Percentiles rank a stretch among this genome's conserved stretches.
Conservation (phyloP, 345 rosid genomes). For the Alliaria petiolata region DNA sequence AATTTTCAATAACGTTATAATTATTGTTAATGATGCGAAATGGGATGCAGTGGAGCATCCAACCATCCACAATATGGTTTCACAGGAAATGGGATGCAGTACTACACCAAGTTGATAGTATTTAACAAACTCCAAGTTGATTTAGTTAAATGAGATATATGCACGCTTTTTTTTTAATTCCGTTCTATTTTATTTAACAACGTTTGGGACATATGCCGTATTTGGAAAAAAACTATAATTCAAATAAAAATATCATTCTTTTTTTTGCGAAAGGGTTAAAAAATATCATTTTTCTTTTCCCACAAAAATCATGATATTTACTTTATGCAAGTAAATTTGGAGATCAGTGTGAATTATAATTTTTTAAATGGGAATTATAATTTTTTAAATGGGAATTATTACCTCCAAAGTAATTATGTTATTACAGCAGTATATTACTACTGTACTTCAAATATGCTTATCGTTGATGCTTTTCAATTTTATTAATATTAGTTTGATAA, state of each 20-base stretch:
- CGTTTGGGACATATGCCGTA: conserved; percentile 16
- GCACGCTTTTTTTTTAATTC: not conserved
- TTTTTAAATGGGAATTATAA: no score
- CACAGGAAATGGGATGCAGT: no score
- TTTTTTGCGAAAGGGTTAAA: no score
- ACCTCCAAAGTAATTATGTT: no score
- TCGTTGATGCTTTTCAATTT: no score
- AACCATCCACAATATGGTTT: conserved; percentile 15
- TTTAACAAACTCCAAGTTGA: conserved; percentile 10
- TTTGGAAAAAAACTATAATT: conserved; percentile 32
- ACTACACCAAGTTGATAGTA: conserved; percentile 26
- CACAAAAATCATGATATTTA: not conserved
- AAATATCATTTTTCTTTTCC: not conserved
- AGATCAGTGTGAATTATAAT: no score
- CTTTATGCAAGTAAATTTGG: not conserved
- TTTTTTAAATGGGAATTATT: no score
- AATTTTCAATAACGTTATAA: not conserved
- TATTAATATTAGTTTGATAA: no score
- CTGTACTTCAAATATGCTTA: no score
- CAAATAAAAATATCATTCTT: not conserved
- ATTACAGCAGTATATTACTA: no score
- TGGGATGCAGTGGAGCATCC: conserved; percentile 19
- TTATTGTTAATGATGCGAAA: conserved; percentile 4
- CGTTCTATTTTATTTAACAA: not conserved
- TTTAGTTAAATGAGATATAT: not conserved